Percentiles rank a stretch among this genome's conserved stretches.
phyloP scores from a whole-genome alignment of 257 asterid genomes.

The Henckelia pumila region DNA sequence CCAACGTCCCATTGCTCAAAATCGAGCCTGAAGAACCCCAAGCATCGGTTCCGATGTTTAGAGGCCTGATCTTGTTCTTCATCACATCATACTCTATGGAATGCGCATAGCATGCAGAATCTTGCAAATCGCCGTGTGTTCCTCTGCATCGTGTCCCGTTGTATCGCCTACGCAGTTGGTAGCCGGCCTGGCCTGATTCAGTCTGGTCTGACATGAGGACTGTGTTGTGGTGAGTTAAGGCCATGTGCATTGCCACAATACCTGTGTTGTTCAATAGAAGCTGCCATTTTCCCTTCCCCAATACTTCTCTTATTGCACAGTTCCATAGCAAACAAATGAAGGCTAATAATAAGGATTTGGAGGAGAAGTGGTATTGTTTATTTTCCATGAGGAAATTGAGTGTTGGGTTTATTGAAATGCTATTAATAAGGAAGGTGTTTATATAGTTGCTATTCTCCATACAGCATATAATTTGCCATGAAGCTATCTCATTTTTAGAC shows the following conservation, averaged over 20 bases:
- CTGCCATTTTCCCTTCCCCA: conserved; percentile 47
- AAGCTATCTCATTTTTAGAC: conserved; percentile 18
- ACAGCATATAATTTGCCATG: not conserved
- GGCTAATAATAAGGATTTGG: conserved; percentile 19
- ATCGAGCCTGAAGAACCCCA: conserved; percentile 63
- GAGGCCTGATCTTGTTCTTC: conserved; percentile 45
- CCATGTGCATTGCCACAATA: conserved; percentile 68
- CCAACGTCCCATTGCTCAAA: conserved; percentile 49
- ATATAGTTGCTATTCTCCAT: conserved; percentile 15
- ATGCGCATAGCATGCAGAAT: conserved; percentile 53
- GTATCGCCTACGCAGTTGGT: conserved; percentile 31
- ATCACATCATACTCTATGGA: conserved; percentile 53
- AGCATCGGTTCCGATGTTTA: conserved; percentile 39
- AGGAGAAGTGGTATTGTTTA: conserved; percentile 1
- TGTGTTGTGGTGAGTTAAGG: conserved; percentile 52
- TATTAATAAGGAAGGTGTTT: conserved; percentile 13
- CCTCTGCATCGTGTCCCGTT: conserved; percentile 40
- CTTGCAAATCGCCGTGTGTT: conserved; percentile 23
- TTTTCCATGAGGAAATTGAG: conserved; percentile 27
- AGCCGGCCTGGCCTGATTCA: conserved; percentile 35
- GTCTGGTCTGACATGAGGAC: conserved; percentile 55
- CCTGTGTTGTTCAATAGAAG: conserved; percentile 52
- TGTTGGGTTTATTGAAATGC: not conserved
- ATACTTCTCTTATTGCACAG: not conserved
- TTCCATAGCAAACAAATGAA: conserved; percentile 20